A percentile compares a stretch with the other conserved stretches of the same genome.
Conservation (phyloP, 257 asterid species). For the Capsicum rhomboideum region DNA sequence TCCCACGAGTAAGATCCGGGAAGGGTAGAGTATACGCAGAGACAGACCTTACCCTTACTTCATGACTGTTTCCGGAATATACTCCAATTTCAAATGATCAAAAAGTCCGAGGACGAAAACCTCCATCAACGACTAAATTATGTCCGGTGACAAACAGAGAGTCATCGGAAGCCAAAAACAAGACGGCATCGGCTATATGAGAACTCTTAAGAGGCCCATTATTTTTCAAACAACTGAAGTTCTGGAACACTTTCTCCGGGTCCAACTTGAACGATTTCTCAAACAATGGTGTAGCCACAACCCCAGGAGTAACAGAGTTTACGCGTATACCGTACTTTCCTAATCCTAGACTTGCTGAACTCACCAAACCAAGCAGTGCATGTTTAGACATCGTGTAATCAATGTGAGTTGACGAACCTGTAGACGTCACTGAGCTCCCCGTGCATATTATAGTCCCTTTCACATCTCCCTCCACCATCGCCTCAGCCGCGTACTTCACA, state of each 20-base stretch:
- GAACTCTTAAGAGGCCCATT: not conserved
- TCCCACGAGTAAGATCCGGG: too few relatives aligned
- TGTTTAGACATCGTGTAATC: conserved; percentile 31
- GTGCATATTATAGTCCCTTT: conserved; percentile 23
- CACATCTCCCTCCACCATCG: conserved; percentile 8
- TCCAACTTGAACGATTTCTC: not conserved
- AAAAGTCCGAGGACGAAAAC: conserved; percentile 6
- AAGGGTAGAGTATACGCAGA: too few relatives aligned
- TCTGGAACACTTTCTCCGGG: not conserved
- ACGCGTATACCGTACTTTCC: conserved; percentile 25
- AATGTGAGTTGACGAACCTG: not conserved
- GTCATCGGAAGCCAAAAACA: conserved; percentile 19
- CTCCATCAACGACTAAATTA: conserved; percentile 19
- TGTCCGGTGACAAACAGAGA: conserved; percentile 20
- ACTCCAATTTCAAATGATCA: too few relatives aligned
- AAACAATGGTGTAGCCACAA: conserved; percentile 13
- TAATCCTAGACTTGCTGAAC: conserved; percentile 15
- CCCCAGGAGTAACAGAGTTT: conserved; percentile 19
- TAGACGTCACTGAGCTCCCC: not conserved
- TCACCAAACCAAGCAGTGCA: conserved; percentile 23
- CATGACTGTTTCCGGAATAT: too few relatives aligned
- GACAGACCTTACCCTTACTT: too few relatives aligned
- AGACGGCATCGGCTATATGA: conserved; percentile 21
- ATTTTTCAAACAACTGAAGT: conserved; percentile 1
- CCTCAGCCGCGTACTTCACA: conserved; percentile 21